Evolutionary conservation across 2,329 filamentous ascomycete species (phyloP), one percentile per base, ranked within the genome.

Genomic region (Microcyclospora tardicrescens): DNA sequence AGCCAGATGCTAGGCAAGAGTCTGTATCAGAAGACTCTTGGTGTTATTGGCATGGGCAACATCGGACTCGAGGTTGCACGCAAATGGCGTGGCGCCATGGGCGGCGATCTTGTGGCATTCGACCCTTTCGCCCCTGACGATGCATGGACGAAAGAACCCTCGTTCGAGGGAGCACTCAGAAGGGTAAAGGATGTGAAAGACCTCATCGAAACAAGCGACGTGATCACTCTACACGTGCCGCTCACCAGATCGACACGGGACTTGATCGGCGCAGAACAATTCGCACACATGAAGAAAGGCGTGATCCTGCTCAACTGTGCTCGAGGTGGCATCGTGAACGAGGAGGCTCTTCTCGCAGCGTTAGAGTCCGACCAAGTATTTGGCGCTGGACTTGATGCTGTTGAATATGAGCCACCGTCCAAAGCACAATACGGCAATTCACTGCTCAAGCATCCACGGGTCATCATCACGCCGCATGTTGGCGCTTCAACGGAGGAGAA

Each of bases 401-500:
- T 84, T 57, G 84, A 81, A 0, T 70, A 72, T 3, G 84, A 91
- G 55, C 84, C 84, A 5, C 77, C 79, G 0, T n/a, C n/a, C n/a
- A n/a, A n/a, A n/a, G n/a, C n/a, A n/a, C 54, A 66, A n/a, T 56
- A 65, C 28, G 64, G 66, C 28, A 77, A 77, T 2, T 65, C 71
- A 3, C 65, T 91, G 8, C 73, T 81, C 40, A 67, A 66, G 9
- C 83, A 89, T 49, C 72, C 77, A 1, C 79, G 75, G 47, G 81
- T 85, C 0, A 77, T 89, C 2, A 77, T 77, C 1, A 89, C 84
- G 6, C 84, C 84, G 1, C 84, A 91, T 57, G 67, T 91, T 0
- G 83, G 83, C 6, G 84, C 84, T 0, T 84, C 78, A 0, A 91
- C 84, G 0, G 71, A 81, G 28, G 84, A 91, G 66, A 84, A 84